A percentile compares a stretch with the other conserved stretches of the same genome.
Conservation (phyloP, 2,329 filamentous ascomycete species). For the Trichoderma semiorbis region DNA sequence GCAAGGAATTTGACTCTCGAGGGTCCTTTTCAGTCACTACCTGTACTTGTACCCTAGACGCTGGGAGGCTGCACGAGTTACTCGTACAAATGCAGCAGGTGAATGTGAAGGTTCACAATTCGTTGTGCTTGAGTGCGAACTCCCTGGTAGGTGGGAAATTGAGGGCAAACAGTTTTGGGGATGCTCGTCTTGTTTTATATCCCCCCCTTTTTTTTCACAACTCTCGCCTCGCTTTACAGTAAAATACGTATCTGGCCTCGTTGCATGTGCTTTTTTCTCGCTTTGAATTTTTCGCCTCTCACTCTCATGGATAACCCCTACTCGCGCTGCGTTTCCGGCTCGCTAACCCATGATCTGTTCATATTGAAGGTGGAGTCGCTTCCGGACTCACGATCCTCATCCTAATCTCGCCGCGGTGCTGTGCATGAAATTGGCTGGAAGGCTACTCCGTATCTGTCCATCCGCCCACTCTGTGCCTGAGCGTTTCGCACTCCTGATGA, state of each 20-base stretch:
- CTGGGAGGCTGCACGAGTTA: background rate
- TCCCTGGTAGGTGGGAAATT: background rate
- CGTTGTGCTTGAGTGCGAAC: background rate
- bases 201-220: background rate
- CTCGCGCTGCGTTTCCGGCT: background rate
- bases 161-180: background rate
- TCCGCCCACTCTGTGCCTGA: slow-evolving; percentile 14
- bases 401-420: slow-evolving; percentile 15
- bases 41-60: background rate
- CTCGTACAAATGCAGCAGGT: background rate
- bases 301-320: slow-evolving; percentile 11
- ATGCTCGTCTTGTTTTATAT: slow-evolving; percentile 8
- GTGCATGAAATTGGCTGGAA: slow-evolving; percentile 15
- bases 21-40: background rate
- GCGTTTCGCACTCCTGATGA: slow-evolving; percentile 14
- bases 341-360: slow-evolving; percentile 10
- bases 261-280: background rate
- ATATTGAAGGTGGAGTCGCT: slow-evolving; percentile 9
- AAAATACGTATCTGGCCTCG: background rate
- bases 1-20: slow-evolving; percentile 1
- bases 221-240: background rate
- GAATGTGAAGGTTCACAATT: background rate
- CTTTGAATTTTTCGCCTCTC: background rate
- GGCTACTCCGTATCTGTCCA: slow-evolving; percentile 14
- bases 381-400: slow-evolving; percentile 16